A percentile compares a stretch with the other conserved stretches of the same genome.
Conservation (phyloP, 768 basidiomycete genomes). For the Trametes cingulata region DNA sequence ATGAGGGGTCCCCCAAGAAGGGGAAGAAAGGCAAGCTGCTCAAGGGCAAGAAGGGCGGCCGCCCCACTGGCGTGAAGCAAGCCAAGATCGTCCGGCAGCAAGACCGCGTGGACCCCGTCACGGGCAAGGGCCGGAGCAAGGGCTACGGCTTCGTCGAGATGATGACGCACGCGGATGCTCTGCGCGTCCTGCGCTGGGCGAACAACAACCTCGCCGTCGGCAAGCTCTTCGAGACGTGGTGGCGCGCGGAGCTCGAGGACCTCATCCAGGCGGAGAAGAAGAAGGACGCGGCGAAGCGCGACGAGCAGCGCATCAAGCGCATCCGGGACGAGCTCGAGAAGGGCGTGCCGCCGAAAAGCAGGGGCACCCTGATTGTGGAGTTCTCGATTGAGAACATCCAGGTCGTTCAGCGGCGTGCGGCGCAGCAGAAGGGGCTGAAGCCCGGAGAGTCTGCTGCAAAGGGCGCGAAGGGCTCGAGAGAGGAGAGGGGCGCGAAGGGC, state of each 20-base stretch:
- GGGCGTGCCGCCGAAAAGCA: conserved; percentile 44
- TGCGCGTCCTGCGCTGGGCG: conserved; percentile 90
- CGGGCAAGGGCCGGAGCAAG: conserved; percentile 84
- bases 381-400: conserved; percentile 96
- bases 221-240: conserved; percentile 75
- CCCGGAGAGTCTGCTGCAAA: neutral
- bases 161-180: conserved; percentile 82
- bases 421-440: conserved; percentile 37
- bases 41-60: conserved; percentile 28
- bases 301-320: conserved; percentile 55
- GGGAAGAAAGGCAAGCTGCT: neutral
- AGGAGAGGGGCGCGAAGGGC: conserved; percentile 2
- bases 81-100: conserved; percentile 88
- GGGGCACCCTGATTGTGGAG: conserved; percentile 77
- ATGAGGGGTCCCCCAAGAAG: conserved; percentile 26
- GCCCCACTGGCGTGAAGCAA: conserved; percentile 68
- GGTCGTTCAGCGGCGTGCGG: conserved; percentile 76
- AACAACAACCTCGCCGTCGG: conserved; percentile 82
- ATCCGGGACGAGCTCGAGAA: conserved; percentile 56
- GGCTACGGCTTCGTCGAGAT: conserved; percentile 97
- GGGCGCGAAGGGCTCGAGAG: neutral
- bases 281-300: conserved; percentile 47
- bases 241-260: conserved; percentile 73
- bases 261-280: conserved; percentile 55
- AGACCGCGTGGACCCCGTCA: conserved; percentile 87